Base-by-base conservation (phyloP, 2,329 filamentous ascomycete species). In the Tolypocladium ovalisporum region DNA sequence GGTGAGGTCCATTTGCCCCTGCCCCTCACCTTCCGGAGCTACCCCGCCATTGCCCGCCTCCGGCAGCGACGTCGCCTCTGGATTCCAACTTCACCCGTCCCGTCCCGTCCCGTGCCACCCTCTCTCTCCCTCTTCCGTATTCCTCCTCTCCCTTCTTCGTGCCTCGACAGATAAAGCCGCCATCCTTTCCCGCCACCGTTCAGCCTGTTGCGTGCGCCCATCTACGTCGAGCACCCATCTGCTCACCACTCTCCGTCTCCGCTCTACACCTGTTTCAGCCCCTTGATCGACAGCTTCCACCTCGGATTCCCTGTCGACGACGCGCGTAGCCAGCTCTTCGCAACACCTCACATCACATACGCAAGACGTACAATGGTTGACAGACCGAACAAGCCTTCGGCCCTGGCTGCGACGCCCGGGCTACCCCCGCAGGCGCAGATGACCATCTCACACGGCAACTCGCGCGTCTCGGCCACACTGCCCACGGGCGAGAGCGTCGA, bases 401-500 rank as follows among this genome's bases (percentile, higher is more conserved):
- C 89, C 42, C 83, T 93, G 66, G 84, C 89, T 56, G 79, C 89
- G 61, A 87, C 88, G 9, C 87, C 88, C 9, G 84, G 85, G 55
- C 80, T 87, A 19, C 85, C 89, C 19, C 88, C 92, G 53, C 89
- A 85, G 68, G 75, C 93, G 37, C 84, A 86, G 62, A 88, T 97
- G 67, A 83, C 83, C 70, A 85, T 92, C 67, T 82, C 85, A 34
- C 81, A 89, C 65, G 83, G 84, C 68, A 85, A 85, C 72, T 81
- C 82, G 59, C 84, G 83, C 59, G 86, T 97, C 55, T 82, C 83
- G n/a, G 93, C 93, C 37, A 81, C 80, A 35, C 83, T 97, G 49
- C 89, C 91, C 42, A 88, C 90, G 0, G 92, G 93, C 63, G 92
- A 97, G 75, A 89, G 84, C 57, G 83, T 96, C 63, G 86, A 90